A percentile compares a stretch with the other conserved stretches of the same genome.
phyloP scores from a whole-genome alignment of 495 filamentous ascomycete species.

The Geopyxis carbonaria region DNA sequence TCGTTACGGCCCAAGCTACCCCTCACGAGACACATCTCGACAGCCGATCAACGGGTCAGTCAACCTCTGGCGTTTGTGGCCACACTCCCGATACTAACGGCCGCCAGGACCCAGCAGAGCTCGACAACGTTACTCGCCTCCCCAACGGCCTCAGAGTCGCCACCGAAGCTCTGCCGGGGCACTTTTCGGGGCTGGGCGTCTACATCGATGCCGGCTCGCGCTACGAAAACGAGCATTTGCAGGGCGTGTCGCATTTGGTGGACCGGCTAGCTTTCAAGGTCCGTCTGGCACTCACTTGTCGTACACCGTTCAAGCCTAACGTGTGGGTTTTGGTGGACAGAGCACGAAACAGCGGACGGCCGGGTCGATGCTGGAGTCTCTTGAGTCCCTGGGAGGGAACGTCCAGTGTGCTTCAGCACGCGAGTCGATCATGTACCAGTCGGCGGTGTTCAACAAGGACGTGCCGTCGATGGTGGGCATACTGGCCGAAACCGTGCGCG shows the following conservation, averaged over 20 bases:
- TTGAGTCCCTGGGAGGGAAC: slow-evolving; percentile 81
- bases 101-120: slow-evolving; percentile 74
- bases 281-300: slow-evolving; percentile 4
- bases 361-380: slow-evolving; percentile 70
- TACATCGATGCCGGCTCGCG: slow-evolving; percentile 94
- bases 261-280: slow-evolving; percentile 85
- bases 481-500: slow-evolving; percentile 83
- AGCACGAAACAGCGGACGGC: slow-evolving; percentile 56
- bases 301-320: neutral
- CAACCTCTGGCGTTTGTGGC: too few relatives aligned
- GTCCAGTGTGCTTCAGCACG: slow-evolving; percentile 91
- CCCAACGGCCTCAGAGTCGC: slow-evolving; percentile 90
- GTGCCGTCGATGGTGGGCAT: slow-evolving; percentile 69
- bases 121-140: slow-evolving; percentile 76
- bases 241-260: slow-evolving; percentile 89
- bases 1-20: too few relatives aligned
- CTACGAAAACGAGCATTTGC: slow-evolving; percentile 71
- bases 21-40: too few relatives aligned
- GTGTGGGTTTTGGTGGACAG: too few relatives aligned
- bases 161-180: slow-evolving; percentile 85
- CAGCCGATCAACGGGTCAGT: too few relatives aligned
- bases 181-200: slow-evolving; percentile 88
- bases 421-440: slow-evolving; percentile 97
- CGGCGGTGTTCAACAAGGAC: slow-evolving; percentile 89
- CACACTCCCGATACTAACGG: too few relatives aligned